These are phyloP conservation scores for Arctium lappa DNA, from an alignment of 129 eudicot species.

Conservation along the genomic window DNA sequence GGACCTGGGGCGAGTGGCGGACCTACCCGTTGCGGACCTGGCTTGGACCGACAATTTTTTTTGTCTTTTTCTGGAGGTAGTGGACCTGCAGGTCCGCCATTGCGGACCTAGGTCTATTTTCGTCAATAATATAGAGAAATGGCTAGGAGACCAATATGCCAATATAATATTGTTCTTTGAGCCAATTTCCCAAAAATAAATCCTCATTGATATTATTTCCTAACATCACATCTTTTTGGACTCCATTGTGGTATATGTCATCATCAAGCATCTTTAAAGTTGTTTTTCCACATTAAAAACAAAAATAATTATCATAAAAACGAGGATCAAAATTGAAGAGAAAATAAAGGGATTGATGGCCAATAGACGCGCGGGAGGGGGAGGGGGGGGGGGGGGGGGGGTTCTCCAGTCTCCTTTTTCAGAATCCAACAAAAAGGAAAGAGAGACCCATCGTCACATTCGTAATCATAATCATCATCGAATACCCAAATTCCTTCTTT, in stretches of 20 bases:
- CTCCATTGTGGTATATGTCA: not conserved
- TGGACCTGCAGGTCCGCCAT: too few relatives aligned
- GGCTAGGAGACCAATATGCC: too few relatives aligned
- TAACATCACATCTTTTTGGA: not conserved
- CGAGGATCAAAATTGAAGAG: not conserved
- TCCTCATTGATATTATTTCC: not conserved
- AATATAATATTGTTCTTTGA: too few relatives aligned
- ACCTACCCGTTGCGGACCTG: too few relatives aligned
- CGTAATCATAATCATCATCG: conserved; percentile 11
- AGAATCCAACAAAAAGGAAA: not conserved
- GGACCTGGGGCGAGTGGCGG: too few relatives aligned
- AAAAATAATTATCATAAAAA: not conserved
- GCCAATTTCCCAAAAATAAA: too few relatives aligned
- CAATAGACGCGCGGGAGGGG: not conserved
- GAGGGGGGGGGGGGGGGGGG: not conserved
- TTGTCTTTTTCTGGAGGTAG: too few relatives aligned
- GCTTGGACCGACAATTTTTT: too few relatives aligned
- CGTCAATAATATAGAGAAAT: too few relatives aligned
- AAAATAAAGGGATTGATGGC: not conserved
- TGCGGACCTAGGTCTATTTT: too few relatives aligned
- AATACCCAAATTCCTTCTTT: conserved; percentile 11
- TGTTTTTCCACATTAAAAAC: not conserved
- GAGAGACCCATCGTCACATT: not conserved
- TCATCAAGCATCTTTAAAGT: not conserved
- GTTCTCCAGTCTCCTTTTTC: not conserved